Base-by-base conservation (phyloP, 352 stramenopile genomes). In the Peronosclerospora sorghi region DNA sequence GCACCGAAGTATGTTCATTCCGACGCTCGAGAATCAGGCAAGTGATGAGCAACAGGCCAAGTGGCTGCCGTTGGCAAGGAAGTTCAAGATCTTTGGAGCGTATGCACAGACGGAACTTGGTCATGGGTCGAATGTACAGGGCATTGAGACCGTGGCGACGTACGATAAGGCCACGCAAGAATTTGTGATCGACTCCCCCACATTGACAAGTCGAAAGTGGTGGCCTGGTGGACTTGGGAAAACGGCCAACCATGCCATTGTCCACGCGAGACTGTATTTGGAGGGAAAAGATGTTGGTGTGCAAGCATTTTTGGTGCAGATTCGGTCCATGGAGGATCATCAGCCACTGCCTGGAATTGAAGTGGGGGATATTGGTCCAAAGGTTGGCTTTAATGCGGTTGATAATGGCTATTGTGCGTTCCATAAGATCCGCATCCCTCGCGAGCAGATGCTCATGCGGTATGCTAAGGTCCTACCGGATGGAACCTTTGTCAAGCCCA, bases 161-260 rank as follows among this genome's bases (percentile, higher is more conserved):
- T 64, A 95, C 61, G 58, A 97, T 29, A 77, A 80, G 35, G 56
- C 72, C 18, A 73, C 63, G 2, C 76, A 96, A 42, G 86, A 96
- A 63, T 98, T 94, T 53, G 66, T 97, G 18, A 82, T 98, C 43
- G 54, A 98, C 63, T 95, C 87, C 12, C 95, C 95, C 0, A 97
- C 91, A 9, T 46, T 98, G 20, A 97, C 92, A 18, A 83, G 72
- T 39, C 70, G 75, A 45, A 98, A 98, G 62, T 98, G 95, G 77
- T 98, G 95, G 95, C 91, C 91, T 4, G 55, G 55, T 28, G 55
- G 55, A 7, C 38, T 64, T n/a, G 55, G 49, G 10, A 64, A 64
- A 45, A 64, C 55, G 8, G 55, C 55, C n/a, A 64, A 48, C 17
- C 45, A 64, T 35, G 55, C 55, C 6, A 64, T 64, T 19, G 55